These are phyloP conservation scores for Neonectria sp. DNA, from an alignment of 2,329 filamentous ascomycete species.

Conservation along the genomic window DNA sequence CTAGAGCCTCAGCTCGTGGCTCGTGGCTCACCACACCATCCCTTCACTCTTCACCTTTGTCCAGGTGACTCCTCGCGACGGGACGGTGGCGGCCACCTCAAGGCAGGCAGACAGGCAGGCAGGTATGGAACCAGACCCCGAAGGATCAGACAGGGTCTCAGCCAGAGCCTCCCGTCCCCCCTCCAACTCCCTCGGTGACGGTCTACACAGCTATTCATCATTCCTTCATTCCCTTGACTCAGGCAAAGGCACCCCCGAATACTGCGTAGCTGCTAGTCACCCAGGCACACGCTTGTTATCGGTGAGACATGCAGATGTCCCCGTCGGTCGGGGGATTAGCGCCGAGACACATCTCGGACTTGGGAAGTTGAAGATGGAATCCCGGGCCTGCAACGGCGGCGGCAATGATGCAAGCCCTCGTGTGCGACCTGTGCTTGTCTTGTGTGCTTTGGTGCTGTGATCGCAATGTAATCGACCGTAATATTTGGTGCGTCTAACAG, in stretches of 20 bases:
- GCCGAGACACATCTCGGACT: slow-evolving; percentile 32
- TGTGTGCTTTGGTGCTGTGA: not conserved
- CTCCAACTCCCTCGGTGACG: slow-evolving; percentile 1
- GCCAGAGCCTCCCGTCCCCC: not conserved
- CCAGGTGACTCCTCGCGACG: slow-evolving; percentile 26
- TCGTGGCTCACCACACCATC: slow-evolving; percentile 25
- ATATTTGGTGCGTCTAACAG: slow-evolving; percentile 13
- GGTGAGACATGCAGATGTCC: slow-evolving; percentile 37
- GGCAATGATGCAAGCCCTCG: not conserved
- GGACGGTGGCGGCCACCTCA: slow-evolving; percentile 10
- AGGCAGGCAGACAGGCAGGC: no score
- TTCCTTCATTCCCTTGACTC: slow-evolving; percentile 39
- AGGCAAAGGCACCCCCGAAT: slow-evolving; percentile 7
- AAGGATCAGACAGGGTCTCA: not conserved
- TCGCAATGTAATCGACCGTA: not conserved
- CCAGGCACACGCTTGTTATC: slow-evolving; percentile 9
- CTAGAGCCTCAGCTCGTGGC: slow-evolving; percentile 30
- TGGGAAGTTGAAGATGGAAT: no score
- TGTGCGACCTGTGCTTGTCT: slow-evolving; percentile 24
- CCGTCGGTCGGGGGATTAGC: slow-evolving; percentile 30
- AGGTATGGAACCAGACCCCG: not conserved
- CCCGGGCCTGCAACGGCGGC: not conserved
- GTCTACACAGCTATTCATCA: not conserved
- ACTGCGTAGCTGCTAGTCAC: not conserved
- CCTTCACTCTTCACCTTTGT: slow-evolving; percentile 2